These are phyloP conservation scores for Boletales sp. DNA, from an alignment of 768 basidiomycete genomes.

Conservation along the genomic window DNA sequence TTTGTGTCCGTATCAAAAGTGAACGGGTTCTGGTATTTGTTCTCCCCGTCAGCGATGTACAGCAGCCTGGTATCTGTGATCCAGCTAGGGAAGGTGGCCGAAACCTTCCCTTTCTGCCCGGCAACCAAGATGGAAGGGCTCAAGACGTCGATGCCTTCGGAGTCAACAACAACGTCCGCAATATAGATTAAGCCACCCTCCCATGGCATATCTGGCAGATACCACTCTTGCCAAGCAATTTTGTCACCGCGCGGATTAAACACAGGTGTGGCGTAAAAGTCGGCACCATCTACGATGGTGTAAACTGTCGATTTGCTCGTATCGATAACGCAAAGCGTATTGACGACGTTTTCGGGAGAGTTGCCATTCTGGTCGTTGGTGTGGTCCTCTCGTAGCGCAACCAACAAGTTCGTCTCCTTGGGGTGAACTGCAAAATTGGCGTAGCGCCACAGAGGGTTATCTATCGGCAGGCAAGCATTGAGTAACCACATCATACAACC, in stretches of 20 bases:
- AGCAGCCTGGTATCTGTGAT: slow-evolving; percentile 48
- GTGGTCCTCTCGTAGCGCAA: slow-evolving; percentile 67
- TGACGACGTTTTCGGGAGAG: slow-evolving; percentile 39
- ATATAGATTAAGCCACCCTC: slow-evolving; percentile 52
- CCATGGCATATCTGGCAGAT: slow-evolving; percentile 67
- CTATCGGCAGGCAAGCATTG: slow-evolving; percentile 16
- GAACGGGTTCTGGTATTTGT: slow-evolving; percentile 54
- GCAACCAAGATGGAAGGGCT: slow-evolving; percentile 37
- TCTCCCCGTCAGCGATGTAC: slow-evolving; percentile 54
- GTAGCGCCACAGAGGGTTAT: slow-evolving; percentile 34
- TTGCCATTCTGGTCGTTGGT: slow-evolving; percentile 26
- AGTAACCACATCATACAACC: not conserved
- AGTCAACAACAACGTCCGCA: slow-evolving; percentile 34
- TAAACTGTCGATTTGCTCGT: slow-evolving; percentile 36
- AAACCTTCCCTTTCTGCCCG: slow-evolving; percentile 40
- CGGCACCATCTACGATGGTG: slow-evolving; percentile 48
- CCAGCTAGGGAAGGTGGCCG: slow-evolving; percentile 32
- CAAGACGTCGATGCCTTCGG: slow-evolving; percentile 28
- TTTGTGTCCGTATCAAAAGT: slow-evolving; percentile 24
- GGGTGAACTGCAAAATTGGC: slow-evolving; percentile 57
- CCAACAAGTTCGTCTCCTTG: slow-evolving; percentile 43
- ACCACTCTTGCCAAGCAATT: slow-evolving; percentile 63
- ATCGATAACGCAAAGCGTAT: slow-evolving; percentile 54
- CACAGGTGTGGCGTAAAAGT: slow-evolving; percentile 60
- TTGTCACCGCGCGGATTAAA: slow-evolving; percentile 54